Evolutionary conservation across 352 stramenopile genomes (phyloP).

Genomic region (Hyaloperonospora arabidopsidis): DNA sequence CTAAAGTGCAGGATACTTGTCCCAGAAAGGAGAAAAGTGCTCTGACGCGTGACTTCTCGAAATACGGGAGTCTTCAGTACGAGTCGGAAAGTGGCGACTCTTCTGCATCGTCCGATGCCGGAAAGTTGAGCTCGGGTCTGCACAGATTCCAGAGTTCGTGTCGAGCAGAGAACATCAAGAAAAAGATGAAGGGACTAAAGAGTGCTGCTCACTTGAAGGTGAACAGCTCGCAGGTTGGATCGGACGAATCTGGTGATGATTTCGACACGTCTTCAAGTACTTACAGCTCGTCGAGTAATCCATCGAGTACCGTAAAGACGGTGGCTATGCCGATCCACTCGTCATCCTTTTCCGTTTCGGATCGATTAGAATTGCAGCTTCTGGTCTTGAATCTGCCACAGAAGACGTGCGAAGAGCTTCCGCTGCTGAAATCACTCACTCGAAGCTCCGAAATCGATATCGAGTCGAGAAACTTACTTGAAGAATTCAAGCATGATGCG

Average conservation of each 20-base stretch:
- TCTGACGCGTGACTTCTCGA: conserved; percentile 20
- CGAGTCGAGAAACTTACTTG: conserved; percentile 18
- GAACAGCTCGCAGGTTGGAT: conserved; percentile 3
- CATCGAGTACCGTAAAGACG: conserved; percentile 1
- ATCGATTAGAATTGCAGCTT: conserved; percentile 12
- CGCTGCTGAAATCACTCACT: conserved; percentile 30
- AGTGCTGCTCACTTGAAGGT: conserved; percentile 5
- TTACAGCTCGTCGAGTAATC: conserved; percentile 24
- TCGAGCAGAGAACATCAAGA: conserved; percentile 25
- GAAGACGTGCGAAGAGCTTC: conserved; percentile 25
- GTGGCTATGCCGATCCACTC: conserved; percentile 16
- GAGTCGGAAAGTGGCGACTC: conserved; percentile 8
- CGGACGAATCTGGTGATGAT: conserved; percentile 35
- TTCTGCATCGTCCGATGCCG: no score
- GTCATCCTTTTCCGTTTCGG: conserved; percentile 15
- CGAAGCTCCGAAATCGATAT: conserved; percentile 19
- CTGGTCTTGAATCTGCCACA: conserved; percentile 6
- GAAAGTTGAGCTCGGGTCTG: no score
- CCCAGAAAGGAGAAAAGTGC: conserved; percentile 14
- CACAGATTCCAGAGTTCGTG: conserved; percentile 30
- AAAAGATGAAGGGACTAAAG: conserved; percentile 12
- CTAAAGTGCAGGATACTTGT: conserved; percentile 11
- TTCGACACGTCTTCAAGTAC: conserved; percentile 36
- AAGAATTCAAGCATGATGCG: conserved; percentile 8
- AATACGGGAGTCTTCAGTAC: conserved; percentile 23